Conservation (phyloP, 2,329 filamentous ascomycete genomes). For the Harringtonia lauricola region DNA sequence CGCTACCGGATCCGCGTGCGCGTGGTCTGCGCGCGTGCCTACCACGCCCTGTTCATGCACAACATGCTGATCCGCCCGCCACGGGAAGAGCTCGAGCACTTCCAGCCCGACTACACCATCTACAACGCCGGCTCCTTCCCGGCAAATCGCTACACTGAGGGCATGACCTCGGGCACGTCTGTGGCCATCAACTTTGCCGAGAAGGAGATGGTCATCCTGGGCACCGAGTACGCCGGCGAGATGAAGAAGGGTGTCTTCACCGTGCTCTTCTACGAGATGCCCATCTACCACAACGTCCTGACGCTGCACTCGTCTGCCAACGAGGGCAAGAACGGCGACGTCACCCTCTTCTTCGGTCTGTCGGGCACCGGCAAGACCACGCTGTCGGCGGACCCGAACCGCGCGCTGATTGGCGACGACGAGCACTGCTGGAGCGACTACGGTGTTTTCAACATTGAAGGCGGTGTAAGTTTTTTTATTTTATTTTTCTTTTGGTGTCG, state of each 20-base stretch:
- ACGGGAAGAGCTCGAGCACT: slow-evolving; percentile 85
- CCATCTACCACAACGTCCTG: slow-evolving; percentile 97
- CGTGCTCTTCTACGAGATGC: slow-evolving; percentile 99
- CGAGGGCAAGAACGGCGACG: slow-evolving; percentile 87
- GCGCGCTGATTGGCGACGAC: slow-evolving; percentile 91
- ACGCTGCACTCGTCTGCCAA: slow-evolving; percentile 98
- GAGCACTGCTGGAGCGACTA: slow-evolving; percentile 99
- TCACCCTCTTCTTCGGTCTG: slow-evolving; percentile 98
- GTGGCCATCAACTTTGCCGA: slow-evolving; percentile 98
- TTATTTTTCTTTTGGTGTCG: too few relatives aligned
- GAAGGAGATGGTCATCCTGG: slow-evolving; percentile 99
- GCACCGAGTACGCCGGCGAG: slow-evolving; percentile 95
- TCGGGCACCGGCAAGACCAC: slow-evolving; percentile 99
- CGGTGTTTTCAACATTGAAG: slow-evolving; percentile 99
- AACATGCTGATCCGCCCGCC: slow-evolving; percentile 99
- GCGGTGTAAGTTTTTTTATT: slow-evolving; percentile 45
- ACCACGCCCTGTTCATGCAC: slow-evolving; percentile 99
- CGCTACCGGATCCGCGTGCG: slow-evolving; percentile 96
- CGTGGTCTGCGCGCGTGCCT: slow-evolving; percentile 95
- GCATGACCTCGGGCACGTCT: slow-evolving; percentile 97
- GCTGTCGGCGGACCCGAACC: slow-evolving; percentile 91
- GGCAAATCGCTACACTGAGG: slow-evolving; percentile 93
- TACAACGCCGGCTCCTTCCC: slow-evolving; percentile 99
- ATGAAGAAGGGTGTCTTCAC: slow-evolving; percentile 99
- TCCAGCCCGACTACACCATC: slow-evolving; percentile 99